Base-by-base conservation (phyloP, 1,284 basidiomycete species). In the Heterobasidion parviporum region DNA sequence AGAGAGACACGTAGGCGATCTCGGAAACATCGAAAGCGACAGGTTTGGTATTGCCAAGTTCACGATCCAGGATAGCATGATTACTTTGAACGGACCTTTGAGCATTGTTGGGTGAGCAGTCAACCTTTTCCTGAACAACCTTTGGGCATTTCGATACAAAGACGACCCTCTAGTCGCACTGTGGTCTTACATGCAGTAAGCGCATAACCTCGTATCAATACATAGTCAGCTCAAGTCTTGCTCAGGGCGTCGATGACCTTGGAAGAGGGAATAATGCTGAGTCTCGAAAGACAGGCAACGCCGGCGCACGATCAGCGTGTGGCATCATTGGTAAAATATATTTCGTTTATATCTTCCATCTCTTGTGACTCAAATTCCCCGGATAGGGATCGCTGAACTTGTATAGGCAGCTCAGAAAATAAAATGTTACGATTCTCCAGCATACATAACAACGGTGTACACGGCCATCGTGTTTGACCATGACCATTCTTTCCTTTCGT, bases 1-100 rank as follows among this genome's bases (percentile, higher is more conserved):
- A 1, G 74, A 75, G 57, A 76, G 89, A 60, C 90, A 92, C 68
- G 80, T 87, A 32, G 89, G 90, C 15, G 90, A 93, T 67, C 70
- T 92, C 57, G 90, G 89, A 43, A 87, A 92, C 68, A 81, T 92
- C 64, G 64, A 78, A 63, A 79, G 80, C 55, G 79, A 92, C 66
- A 71, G 68, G 15, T 65, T 71, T 52, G 90, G 89, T 47, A 73
- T 73, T 35, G 85, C 83, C 20, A 69, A 67, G 26, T 74, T 92
- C 65, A 74, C 73, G 15, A 75, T 91, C 61, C 70, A 74, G 58
- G 90, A 92, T 67, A 65, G 65, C 36, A 60, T 80, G 51, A 79
- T 92, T 57, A 81, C 85, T 46, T 77, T 93, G 57, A 85, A 84
- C 60, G 89, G 89, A 7, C 77, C 80, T 8, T 69, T 77, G 63